Evolutionary conservation across 495 filamentous ascomycete genomes (phyloP).

Genomic region (Sporormia fimetaria): DNA sequence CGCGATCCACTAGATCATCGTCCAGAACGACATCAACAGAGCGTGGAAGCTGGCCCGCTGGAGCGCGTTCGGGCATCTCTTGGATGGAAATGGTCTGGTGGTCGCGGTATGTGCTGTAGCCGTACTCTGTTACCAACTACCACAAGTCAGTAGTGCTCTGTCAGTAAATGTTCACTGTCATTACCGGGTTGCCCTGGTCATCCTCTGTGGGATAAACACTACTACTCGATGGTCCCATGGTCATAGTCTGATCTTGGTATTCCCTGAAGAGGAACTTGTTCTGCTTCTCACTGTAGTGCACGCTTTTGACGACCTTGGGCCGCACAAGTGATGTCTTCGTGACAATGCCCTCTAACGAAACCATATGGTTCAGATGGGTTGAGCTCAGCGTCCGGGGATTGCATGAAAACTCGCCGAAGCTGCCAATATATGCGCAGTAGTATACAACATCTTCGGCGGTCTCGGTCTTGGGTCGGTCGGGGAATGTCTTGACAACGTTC

Average conservation of each 20-base stretch:
- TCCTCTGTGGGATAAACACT: constrained; percentile 95
- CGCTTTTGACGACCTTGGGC: constrained; percentile 94
- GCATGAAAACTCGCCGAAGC: constrained; percentile 88
- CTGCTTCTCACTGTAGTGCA: constrained; percentile 83
- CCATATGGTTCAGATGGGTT: constrained; percentile 82
- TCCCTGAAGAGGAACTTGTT: constrained; percentile 71
- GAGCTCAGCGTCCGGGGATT: constrained; percentile 90
- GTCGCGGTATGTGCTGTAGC: constrained; percentile 88
- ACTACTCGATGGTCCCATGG: constrained; percentile 72
- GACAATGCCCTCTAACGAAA: constrained; percentile 95
- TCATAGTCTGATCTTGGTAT: constrained; percentile 95
- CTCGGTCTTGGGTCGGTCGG: constrained; percentile 50
- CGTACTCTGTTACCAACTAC: constrained; percentile 83
- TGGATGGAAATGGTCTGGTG: constrained; percentile 98
- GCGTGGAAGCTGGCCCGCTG: constrained; percentile 87
- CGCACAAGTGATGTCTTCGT: constrained; percentile 91
- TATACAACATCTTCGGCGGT: constrained; percentile 59
- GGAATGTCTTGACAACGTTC: constrained; percentile 67
- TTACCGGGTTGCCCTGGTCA: constrained; percentile 60
- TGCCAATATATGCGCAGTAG: constrained; percentile 90
- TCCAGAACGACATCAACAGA: constrained; percentile 97
- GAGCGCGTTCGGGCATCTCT: constrained; percentile 97
- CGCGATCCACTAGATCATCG: constrained; percentile 88
- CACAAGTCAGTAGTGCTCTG: constrained; percentile 4
- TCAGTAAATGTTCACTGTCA: constrained; percentile 10